These are phyloP conservation scores for Cystofilobasidium ferigula DNA, from an alignment of 768 basidiomycete species.

Conservation along the genomic window DNA sequence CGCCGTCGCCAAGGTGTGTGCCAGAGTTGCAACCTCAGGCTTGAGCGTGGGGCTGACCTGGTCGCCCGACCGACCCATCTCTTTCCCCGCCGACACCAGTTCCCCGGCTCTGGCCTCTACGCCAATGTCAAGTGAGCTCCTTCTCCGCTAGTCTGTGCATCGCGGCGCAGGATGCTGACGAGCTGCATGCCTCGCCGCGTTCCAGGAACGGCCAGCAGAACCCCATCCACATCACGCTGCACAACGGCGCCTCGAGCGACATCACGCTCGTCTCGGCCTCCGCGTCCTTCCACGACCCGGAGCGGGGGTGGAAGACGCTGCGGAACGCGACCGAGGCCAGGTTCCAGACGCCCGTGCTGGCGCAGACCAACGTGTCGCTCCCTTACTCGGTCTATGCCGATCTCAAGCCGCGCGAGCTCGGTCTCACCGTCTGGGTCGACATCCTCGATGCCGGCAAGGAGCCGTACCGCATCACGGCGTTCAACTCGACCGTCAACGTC, in stretches of 20 bases:
- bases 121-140: neutral
- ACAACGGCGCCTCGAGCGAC: constrained; percentile 4
- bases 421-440: constrained; percentile 10
- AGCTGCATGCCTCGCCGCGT: neutral
- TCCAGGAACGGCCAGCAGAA: constrained; percentile 13
- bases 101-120: neutral
- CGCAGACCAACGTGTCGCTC: neutral
- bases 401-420: constrained; percentile 1
- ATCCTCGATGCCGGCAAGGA: constrained; percentile 4
- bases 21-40: too few species aligned
- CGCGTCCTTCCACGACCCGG: constrained; percentile 7
- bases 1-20: neutral
- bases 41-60: too few species aligned
- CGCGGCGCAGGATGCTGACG: neutral
- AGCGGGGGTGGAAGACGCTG: neutral
- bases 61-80: too few species aligned
- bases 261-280: constrained; percentile 9
- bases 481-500: constrained; percentile 39
- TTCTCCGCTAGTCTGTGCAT: too few species aligned
- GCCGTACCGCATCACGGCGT: constrained; percentile 31
- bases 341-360: neutral
- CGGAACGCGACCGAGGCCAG: neutral
- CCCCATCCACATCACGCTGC: constrained; percentile 4
- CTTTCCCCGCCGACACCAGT: neutral
- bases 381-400: constrained; percentile 12